These are phyloP conservation scores for Phytopythium aichiense DNA, from an alignment of 352 stramenopile species.

Conservation along the genomic window DNA sequence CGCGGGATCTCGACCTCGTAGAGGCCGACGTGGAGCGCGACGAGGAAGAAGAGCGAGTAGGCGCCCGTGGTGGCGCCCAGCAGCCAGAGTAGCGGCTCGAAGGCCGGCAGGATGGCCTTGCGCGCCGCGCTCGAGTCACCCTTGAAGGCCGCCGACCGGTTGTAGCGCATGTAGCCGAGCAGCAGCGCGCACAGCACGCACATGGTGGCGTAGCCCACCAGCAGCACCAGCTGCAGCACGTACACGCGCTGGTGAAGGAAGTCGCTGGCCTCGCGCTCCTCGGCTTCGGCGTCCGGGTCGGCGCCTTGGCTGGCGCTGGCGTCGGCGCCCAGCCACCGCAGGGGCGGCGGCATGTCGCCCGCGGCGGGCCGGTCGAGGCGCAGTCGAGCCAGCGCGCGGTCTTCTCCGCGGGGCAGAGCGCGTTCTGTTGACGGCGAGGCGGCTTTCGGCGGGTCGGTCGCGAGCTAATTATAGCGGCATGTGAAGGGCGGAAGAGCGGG, in stretches of 20 bases:
- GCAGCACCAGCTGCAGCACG: constrained; percentile 24
- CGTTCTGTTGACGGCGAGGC: not conserved
- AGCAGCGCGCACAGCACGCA: constrained; percentile 28
- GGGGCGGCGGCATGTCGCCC: constrained; percentile 1
- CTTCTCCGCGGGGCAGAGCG: not conserved
- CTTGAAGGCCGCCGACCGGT: constrained; percentile 23
- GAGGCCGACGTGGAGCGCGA: constrained; percentile 8
- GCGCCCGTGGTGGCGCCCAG: constrained; percentile 17
- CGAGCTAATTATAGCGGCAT: not conserved
- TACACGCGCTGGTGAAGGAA: not conserved
- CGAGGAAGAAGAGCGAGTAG: constrained; percentile 18
- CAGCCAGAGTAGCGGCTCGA: constrained; percentile 39
- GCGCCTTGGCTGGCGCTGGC: not conserved
- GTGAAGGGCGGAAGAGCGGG: not conserved
- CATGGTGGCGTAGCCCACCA: constrained; percentile 33
- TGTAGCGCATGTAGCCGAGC: constrained; percentile 30
- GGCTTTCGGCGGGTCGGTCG: not conserved
- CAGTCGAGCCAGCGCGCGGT: not conserved
- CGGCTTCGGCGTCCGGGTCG: not conserved
- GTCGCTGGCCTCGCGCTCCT: not conserved
- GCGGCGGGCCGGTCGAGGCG: too few relatives aligned
- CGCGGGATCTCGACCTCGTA: constrained; percentile 9
- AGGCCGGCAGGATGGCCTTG: constrained; percentile 36
- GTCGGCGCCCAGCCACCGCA: constrained; percentile 1
- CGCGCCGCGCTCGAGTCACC: constrained; percentile 22